phyloP scores from a whole-genome alignment of 441 rosid species.

The Erysimum cheiri region DNA sequence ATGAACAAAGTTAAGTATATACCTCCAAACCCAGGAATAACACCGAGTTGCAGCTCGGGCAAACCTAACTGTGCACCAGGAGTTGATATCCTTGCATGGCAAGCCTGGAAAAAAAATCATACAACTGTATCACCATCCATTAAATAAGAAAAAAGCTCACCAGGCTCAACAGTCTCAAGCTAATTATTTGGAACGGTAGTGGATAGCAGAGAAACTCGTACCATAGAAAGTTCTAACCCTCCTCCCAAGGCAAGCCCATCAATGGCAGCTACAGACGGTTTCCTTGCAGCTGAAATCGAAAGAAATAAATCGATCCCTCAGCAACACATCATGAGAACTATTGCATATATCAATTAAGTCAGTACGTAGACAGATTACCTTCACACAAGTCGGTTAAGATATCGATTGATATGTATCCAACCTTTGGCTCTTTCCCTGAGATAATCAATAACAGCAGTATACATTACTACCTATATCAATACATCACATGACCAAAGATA shows the following conservation, averaged over 20 bases:
- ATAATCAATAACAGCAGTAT: slow-evolving; percentile 32
- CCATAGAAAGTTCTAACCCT: slow-evolving; percentile 96
- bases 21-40: slow-evolving; percentile 89
- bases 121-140: slow-evolving; percentile 23
- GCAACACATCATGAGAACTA: slow-evolving; percentile 11
- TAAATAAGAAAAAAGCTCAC: not conserved
- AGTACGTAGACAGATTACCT: slow-evolving; percentile 53
- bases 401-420: slow-evolving; percentile 68
- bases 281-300: slow-evolving; percentile 70
- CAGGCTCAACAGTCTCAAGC: slow-evolving; percentile 20
- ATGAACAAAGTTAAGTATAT: slow-evolving; percentile 18
- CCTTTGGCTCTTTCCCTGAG: slow-evolving; percentile 64
- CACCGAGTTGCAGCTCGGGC: slow-evolving; percentile 95
- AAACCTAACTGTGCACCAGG: slow-evolving; percentile 85
- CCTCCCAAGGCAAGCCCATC: slow-evolving; percentile 99
- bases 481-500: slow-evolving; percentile 22
- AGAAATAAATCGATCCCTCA: slow-evolving; percentile 34
- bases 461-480: slow-evolving; percentile 10
- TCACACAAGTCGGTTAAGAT: slow-evolving; percentile 68
- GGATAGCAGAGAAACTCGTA: slow-evolving; percentile 36
- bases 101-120: slow-evolving; percentile 59
- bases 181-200: not conserved
- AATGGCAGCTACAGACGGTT: slow-evolving; percentile 98
- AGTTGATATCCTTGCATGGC: slow-evolving; percentile 91
- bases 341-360: slow-evolving; percentile 16